Conservation (phyloP, 345 rosid genomes). For the Populus tremula region DNA sequence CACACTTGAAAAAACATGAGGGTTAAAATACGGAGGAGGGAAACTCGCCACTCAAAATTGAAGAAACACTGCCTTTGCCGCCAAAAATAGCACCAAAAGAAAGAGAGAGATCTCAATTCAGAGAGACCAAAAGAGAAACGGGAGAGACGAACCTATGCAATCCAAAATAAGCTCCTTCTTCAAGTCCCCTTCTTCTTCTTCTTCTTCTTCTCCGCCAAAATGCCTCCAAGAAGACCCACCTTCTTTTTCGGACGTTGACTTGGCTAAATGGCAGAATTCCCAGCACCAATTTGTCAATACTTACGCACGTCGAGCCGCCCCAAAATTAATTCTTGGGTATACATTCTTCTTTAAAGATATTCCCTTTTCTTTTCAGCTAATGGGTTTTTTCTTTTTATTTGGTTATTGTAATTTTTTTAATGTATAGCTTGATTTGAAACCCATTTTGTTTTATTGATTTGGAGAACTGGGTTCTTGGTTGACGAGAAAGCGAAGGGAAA, state of each 20-base stretch:
- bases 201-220: constrained; percentile 11
- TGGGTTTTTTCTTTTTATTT: background rate
- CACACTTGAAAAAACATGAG: too few species aligned
- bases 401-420: background rate
- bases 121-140: background rate
- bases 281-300: constrained; percentile 39
- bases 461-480: background rate
- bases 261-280: constrained; percentile 41
- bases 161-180: constrained; percentile 77
- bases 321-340: constrained; percentile 22
- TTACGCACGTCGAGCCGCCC: constrained; percentile 48
- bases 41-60: background rate
- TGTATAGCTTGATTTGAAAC: background rate
- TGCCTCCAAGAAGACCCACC: background rate
- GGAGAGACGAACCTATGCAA: constrained; percentile 37
- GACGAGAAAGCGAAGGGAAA: background rate
- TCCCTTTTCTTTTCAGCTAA: background rate
- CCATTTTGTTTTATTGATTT: background rate
- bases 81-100: background rate
- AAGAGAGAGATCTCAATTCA: background rate
- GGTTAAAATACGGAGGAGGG: background rate
- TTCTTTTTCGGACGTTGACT: constrained; percentile 36
- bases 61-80: too few species aligned
- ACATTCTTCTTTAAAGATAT: background rate
- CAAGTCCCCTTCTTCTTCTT: constrained; percentile 43